Evolutionary conservation across 306 rosid species (phyloP).

Genomic region (Luffa acutangula): DNA sequence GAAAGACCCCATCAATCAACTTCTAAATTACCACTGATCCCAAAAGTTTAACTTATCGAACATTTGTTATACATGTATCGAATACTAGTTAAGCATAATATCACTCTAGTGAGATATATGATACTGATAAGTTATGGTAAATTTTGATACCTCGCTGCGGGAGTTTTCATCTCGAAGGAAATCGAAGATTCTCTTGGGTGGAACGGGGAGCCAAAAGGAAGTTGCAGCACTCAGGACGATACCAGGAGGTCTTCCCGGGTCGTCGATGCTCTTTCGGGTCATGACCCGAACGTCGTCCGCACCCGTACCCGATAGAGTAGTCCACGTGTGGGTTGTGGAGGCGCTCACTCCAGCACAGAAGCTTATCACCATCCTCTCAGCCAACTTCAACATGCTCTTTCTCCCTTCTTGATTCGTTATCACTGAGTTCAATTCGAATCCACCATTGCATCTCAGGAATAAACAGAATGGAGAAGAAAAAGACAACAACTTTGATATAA

Average conservation of each 20-base stretch:
- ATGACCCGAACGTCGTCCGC: constrained; percentile 94
- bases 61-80: too few species aligned
- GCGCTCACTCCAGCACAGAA: constrained; percentile 97
- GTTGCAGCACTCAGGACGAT: constrained; percentile 95
- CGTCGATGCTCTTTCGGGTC: constrained; percentile 91
- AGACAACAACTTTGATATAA: not conserved
- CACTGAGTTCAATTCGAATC: constrained; percentile 22
- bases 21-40: not conserved
- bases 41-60: not conserved
- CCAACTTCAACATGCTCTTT: constrained; percentile 87
- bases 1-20: not conserved
- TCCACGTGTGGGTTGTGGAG: constrained; percentile 93
- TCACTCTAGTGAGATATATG: too few species aligned
- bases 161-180: constrained; percentile 87
- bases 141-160: constrained; percentile 61
- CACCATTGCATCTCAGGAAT: not conserved
- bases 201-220: constrained; percentile 91
- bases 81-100: too few species aligned
- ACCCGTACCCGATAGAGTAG: constrained; percentile 77
- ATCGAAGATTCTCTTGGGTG: constrained; percentile 75
- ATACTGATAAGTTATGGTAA: not conserved
- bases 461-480: not conserved
- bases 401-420: constrained; percentile 93
- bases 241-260: constrained; percentile 93
- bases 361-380: constrained; percentile 95